These are phyloP conservation scores for Sporisorium exsertum DNA, from an alignment of 1,284 basidiomycete genomes.

Conservation along the genomic window DNA sequence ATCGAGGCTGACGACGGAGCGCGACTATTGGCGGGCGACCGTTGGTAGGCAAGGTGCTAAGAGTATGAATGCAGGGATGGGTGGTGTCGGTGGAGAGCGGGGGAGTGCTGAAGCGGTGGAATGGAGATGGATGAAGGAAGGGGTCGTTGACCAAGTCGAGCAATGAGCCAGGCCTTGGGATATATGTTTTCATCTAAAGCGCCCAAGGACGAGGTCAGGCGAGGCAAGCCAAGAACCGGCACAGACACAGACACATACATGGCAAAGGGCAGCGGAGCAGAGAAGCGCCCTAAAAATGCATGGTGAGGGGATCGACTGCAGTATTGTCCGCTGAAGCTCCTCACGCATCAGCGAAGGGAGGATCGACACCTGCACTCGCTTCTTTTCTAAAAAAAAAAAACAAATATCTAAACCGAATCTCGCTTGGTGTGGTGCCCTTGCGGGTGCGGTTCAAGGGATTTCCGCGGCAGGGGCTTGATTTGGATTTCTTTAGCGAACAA, in stretches of 20 bases:
- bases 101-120: neutral
- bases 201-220: neutral
- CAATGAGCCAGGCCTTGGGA: neutral
- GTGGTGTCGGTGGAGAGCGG: neutral
- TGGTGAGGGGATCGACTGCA: neutral
- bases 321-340: neutral
- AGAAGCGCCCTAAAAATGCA: constrained; percentile 29
- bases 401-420: too few relatives aligned
- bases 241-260: neutral
- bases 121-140: neutral
- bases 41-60: neutral
- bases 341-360: neutral
- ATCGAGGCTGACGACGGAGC: neutral
- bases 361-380: constrained; percentile 6
- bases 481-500: constrained; percentile 1
- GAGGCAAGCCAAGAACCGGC: neutral
- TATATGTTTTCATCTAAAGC: constrained; percentile 11
- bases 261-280: constrained; percentile 2
- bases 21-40: neutral
- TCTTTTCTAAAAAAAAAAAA: too few relatives aligned
- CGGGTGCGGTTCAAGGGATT: neutral
- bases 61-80: neutral
- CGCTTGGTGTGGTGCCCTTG: too few relatives aligned
- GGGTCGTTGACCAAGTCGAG: neutral
- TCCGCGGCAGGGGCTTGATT: constrained; percentile 4